Percentiles rank a stretch among this genome's conserved stretches.
Conservation (phyloP, 2,329 filamentous ascomycete genomes). For the Colletotrichum agaves region DNA sequence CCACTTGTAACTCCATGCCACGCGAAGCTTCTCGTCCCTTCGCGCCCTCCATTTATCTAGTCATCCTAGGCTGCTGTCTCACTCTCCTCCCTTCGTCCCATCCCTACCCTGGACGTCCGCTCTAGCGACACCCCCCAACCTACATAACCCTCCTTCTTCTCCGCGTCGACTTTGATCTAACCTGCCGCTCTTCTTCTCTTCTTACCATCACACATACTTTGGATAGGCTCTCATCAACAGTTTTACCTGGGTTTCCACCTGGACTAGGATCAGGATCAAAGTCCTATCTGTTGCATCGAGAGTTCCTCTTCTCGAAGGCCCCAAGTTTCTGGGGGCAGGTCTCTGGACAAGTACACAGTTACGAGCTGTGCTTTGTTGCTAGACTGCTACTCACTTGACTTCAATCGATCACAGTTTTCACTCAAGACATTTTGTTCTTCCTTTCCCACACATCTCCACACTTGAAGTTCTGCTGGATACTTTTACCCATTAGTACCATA, state of each 20-base stretch:
- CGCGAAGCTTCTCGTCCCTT: slow-evolving; percentile 22
- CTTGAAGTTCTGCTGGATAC: slow-evolving; percentile 23
- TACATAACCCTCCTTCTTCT: slow-evolving; percentile 36
- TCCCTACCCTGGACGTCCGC: slow-evolving; percentile 7
- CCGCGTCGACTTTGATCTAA: neutral
- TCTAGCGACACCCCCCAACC: slow-evolving; percentile 17
- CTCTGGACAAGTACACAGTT: slow-evolving; percentile 38
- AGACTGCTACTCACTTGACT: slow-evolving; percentile 37
- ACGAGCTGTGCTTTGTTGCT: slow-evolving; percentile 37
- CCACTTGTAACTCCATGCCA: slow-evolving; percentile 29
- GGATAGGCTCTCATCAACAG: slow-evolving; percentile 31
- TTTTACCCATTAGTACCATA: neutral
- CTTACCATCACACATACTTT: slow-evolving; percentile 18
- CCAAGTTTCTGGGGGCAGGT: slow-evolving; percentile 38
- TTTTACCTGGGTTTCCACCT: slow-evolving; percentile 28
- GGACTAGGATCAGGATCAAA: slow-evolving; percentile 27
- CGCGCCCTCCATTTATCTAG: slow-evolving; percentile 18
- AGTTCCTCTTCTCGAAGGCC: slow-evolving; percentile 32
- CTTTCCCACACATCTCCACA: neutral
- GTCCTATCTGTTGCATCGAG: slow-evolving; percentile 30
- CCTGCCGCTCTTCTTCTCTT: slow-evolving; percentile 8
- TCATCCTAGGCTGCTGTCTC: slow-evolving; percentile 21
- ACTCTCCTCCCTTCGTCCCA: slow-evolving; percentile 31
- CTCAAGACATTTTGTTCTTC: neutral
- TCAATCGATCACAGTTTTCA: slow-evolving; percentile 19